Conservation (phyloP, 2,329 filamentous ascomycete species). For the Xylariales sp. region DNA sequence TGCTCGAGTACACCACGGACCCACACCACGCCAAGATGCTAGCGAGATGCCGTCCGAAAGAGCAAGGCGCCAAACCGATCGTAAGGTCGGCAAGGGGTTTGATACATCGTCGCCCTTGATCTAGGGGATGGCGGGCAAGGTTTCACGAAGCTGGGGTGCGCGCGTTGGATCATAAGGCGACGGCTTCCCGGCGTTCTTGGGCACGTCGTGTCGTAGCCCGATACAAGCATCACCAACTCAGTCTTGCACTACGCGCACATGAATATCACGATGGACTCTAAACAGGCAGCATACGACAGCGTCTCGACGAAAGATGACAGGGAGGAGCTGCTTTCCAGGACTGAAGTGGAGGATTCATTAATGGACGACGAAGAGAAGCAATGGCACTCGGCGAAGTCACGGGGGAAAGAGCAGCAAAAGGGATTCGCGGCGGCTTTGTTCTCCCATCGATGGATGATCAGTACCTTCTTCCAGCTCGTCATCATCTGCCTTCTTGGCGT, state of each 20-base stretch:
- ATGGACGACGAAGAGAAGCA: constrained; percentile 29
- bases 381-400: constrained; percentile 16
- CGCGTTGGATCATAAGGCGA: too few relatives aligned
- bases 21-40: background rate
- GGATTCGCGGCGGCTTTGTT: constrained; percentile 14
- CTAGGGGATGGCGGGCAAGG: too few relatives aligned
- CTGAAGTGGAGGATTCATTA: constrained; percentile 31
- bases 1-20: too few relatives aligned
- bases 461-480: constrained; percentile 27
- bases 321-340: constrained; percentile 24
- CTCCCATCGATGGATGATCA: constrained; percentile 27
- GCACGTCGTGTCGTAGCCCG: background rate
- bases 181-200: too few relatives aligned
- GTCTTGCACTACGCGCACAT: too few relatives aligned
- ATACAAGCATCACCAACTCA: background rate
- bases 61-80: constrained; percentile 1
- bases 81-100: background rate
- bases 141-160: too few relatives aligned
- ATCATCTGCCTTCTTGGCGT: constrained; percentile 20
- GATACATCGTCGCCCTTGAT: background rate
- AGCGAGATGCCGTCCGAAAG: background rate
- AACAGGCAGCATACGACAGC: constrained; percentile 18
- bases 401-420: constrained; percentile 11
- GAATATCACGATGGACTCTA: constrained; percentile 9
- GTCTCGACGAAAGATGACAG: constrained; percentile 22